phyloP scores from a whole-genome alignment of 306 rosid genomes.

The Elaeagnus macrophylla region DNA sequence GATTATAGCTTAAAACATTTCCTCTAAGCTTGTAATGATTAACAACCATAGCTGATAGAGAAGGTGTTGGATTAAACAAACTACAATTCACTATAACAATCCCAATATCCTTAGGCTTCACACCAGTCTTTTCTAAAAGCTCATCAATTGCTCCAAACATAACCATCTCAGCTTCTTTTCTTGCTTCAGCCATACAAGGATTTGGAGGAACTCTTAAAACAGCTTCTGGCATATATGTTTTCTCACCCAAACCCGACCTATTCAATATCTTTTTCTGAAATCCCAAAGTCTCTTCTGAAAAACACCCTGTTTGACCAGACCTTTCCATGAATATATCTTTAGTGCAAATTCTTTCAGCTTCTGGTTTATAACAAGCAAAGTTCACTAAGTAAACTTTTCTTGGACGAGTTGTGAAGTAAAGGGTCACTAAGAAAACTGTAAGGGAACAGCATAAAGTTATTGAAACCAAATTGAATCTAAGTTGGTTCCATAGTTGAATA shows the following conservation, averaged over 20 bases:
- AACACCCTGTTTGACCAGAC: conserved; percentile 34
- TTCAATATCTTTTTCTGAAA: conserved; percentile 77
- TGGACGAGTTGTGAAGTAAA: conserved; percentile 75
- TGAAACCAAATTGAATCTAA: conserved; percentile 47
- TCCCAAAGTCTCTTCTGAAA: conserved; percentile 46
- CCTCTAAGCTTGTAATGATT: conserved; percentile 78
- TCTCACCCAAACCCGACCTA: conserved; percentile 70
- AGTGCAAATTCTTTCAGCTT: conserved; percentile 31
- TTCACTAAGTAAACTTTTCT: conserved; percentile 49
- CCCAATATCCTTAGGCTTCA: conserved; percentile 86
- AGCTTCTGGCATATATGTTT: conserved; percentile 63
- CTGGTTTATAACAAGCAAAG: conserved; percentile 69
- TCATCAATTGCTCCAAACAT: conserved; percentile 92
- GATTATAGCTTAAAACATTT: conserved; percentile 61
- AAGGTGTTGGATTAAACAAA: conserved; percentile 88
- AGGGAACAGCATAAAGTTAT: conserved; percentile 37
- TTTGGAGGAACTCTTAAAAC: conserved; percentile 59
- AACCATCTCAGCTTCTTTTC: conserved; percentile 82
- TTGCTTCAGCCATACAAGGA: conserved; percentile 73
- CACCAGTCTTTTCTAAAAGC: conserved; percentile 61
- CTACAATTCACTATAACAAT: conserved; percentile 80
- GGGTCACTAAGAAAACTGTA: conserved; percentile 48
- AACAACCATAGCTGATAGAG: conserved; percentile 80
- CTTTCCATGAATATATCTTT: conserved; percentile 38
- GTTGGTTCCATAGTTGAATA: conserved; percentile 35